Base-by-base conservation (phyloP, 169 alveolate species). In the Blepharisma undulans region DNA sequence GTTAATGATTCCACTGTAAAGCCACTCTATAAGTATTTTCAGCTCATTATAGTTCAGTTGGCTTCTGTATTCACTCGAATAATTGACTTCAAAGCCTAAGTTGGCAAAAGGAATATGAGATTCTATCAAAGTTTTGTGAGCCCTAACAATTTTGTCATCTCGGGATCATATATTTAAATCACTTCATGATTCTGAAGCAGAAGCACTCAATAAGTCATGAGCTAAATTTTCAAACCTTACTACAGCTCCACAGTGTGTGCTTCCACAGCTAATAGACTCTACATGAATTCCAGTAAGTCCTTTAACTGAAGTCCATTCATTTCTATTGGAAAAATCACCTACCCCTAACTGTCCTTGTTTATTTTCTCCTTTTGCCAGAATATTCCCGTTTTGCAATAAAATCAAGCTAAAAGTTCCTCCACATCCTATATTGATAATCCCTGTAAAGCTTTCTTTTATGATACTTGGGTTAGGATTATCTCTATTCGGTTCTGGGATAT, bases 271-370 rank as follows among this genome's bases (percentile, higher is more conserved):
- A 19, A 82, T 22, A 25, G 72, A 34, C 8, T 21, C 76, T 32
- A 48, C 89, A 32, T 36, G 33, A 4, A 33, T 22, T 4, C 34
- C 34, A 19, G 27, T 82, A 18, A 74, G 33, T 4, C 80, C 33
- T 82, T 82, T 59, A 22, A 82, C 89, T 21, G 72, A 29, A 22
- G 76, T 22, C 89, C 89, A 82, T 27, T 22, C 29, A 82, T 82
- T 27, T 22, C 29, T 22, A 74, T 22, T 36, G 7, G 60, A 6
- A 22, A 32, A 25, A 59, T 59, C 76, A 2, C 89, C 89, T 8
- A 32, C 22, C 2, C 89, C 89, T 32, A 82, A 8, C 21, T 82
- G 78, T 21, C 89, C 89, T 36, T 82, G 89, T 10, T 82, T 82
- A 30, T 82, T 82, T 36, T 32, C 76, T 59, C 89, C 89, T 82